Evolutionary conservation across 2,329 filamentous ascomycete genomes (phyloP), one percentile per base, ranked within the genome.

Genomic region (Incumbomyces delicatus): DNA sequence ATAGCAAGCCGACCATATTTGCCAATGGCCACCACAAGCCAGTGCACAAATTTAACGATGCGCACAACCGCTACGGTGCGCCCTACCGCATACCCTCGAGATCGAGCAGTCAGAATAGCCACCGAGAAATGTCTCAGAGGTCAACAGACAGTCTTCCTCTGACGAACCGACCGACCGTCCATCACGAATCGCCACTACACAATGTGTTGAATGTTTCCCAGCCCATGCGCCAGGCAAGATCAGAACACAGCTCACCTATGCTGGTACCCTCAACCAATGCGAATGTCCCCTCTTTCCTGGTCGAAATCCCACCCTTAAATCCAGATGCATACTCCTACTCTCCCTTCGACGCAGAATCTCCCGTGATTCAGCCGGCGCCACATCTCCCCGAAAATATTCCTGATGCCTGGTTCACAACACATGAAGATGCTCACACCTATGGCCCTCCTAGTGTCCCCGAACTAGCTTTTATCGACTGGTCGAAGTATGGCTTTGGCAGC

Each of bases 11-110:
- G 56, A 80, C 75, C 14, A 68, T 79, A 48, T 80, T 80, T 59
- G 69, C 76, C 17, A 80, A 81, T 57, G 78, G 78, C 49, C 77
- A 81, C 55, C 77, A 81, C 64, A 80, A 80, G 64, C 78, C 78
- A 10, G 75, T 73, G 42, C 78, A 81, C 58, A 76, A 78, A 54
- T 76, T 78, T 63, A 81, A 81, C 63, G 76, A 80, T 60, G 77
- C 77, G 49, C 78, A 81, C 58, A 76, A 80, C 50, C 77, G 73
- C 47, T 52, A 54, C 32, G 77, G 77, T 48, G 65, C 75, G 54
- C 79, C 79, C 1, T 83, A 83, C 64, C 77, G 77, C 58, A 75
- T 81, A 53, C 75, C 76, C 39, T 59, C 53, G 10, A 66, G 73
- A 48, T 68, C 71, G 36, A 67, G 75, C 56, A 73, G 71, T 41